A percentile compares a stretch with the other conserved stretches of the same genome.
Evolutionary conservation across 177 flowering plant genomes (phyloP).

Genomic region (Vitis hybrid): DNA sequence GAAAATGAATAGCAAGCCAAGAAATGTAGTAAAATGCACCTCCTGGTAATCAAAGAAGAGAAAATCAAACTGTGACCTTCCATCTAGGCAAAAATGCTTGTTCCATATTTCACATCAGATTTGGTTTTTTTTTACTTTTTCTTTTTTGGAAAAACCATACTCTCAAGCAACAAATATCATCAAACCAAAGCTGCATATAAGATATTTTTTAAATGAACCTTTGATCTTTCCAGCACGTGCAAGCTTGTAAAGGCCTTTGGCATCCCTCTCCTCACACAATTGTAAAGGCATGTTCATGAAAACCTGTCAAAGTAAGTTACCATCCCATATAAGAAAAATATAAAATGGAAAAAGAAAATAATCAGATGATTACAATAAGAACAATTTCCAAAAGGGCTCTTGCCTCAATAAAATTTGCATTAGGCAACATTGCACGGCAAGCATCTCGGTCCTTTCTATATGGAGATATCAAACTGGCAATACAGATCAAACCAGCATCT

Average conservation of each 20-base stretch:
- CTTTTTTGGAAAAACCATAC: no score
- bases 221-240: constrained; percentile 74
- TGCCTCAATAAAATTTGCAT: constrained; percentile 59
- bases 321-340: neutral
- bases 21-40: no score
- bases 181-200: neutral
- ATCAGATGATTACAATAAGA: neutral
- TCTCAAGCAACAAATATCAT: neutral
- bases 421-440: constrained; percentile 57
- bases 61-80: no score
- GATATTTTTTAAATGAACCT: constrained; percentile 31
- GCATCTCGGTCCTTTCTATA: constrained; percentile 63
- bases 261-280: constrained; percentile 66
- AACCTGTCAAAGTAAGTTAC: constrained; percentile 35
- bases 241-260: constrained; percentile 74
- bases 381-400: constrained; percentile 3
- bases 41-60: no score
- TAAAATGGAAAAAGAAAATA: neutral
- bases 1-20: no score
- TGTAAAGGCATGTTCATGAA: constrained; percentile 63
- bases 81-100: no score
- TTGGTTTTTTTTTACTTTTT: no score
- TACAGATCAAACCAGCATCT: constrained; percentile 71
- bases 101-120: no score
- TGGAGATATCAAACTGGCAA: constrained; percentile 72